These are phyloP conservation scores for Chytriomyces hyalinus DNA, from an alignment of 192 early-diverging fungal species.

Conservation along the genomic window DNA sequence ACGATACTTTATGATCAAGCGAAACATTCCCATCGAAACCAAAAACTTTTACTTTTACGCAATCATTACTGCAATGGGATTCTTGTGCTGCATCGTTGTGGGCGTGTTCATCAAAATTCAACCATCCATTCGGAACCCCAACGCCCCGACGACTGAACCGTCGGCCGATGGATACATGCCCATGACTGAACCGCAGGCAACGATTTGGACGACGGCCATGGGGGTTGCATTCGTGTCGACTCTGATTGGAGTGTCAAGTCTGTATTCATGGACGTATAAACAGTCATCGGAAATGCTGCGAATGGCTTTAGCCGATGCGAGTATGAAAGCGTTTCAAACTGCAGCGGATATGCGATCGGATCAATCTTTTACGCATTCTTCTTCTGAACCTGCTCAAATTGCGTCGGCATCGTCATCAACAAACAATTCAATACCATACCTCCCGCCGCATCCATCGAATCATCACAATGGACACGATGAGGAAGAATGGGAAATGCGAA, in stretches of 20 bases:
- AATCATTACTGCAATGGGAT: background rate
- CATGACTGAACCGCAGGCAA: background rate
- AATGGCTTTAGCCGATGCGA: background rate
- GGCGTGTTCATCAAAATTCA: background rate
- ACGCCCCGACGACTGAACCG: background rate
- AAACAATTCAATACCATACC: background rate
- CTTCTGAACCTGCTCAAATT: background rate
- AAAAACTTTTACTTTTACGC: background rate
- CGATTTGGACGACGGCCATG: background rate
- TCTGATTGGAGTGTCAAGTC: background rate
- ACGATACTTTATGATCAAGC: background rate
- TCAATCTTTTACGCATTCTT: background rate
- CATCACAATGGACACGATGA: background rate
- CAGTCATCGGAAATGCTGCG: background rate
- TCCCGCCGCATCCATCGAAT: background rate
- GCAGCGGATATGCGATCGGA: background rate
- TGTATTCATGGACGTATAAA: background rate
- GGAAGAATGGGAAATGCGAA: constrained; percentile 2
- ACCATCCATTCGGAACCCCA: background rate
- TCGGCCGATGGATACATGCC: background rate
- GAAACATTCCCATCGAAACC: background rate
- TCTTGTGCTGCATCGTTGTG: background rate
- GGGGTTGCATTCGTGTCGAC: background rate
- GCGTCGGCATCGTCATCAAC: background rate
- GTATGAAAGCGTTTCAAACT: background rate